phyloP scores from a whole-genome alignment of 768 basidiomycete genomes.

The Leccinum subtestaceum region DNA sequence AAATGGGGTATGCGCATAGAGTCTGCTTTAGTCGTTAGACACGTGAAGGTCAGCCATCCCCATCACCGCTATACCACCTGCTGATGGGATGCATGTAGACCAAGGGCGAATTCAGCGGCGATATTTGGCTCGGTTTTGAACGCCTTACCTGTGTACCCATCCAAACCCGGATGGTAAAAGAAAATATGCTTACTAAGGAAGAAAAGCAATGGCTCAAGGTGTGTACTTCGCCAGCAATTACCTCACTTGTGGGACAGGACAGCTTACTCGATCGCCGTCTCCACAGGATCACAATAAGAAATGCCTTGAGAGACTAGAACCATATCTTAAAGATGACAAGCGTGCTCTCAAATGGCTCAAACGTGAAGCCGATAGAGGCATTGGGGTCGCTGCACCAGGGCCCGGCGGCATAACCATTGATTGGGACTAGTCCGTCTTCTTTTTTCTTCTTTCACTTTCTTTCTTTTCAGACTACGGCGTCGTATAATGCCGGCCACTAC shows the following conservation, averaged over 20 bases:
- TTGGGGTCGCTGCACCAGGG: constrained; percentile 61
- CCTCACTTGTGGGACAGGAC: neutral
- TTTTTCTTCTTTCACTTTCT: neutral
- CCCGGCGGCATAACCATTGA: constrained; percentile 76
- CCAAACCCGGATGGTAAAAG: constrained; percentile 86
- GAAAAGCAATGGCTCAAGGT: constrained; percentile 85
- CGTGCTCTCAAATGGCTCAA: constrained; percentile 79
- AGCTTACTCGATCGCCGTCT: constrained; percentile 12
- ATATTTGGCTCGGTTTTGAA: constrained; percentile 87
- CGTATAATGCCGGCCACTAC: neutral
- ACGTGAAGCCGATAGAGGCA: constrained; percentile 70
- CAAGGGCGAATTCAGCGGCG: constrained; percentile 65
- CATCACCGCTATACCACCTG: constrained; percentile 3
- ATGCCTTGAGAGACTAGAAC: constrained; percentile 63
- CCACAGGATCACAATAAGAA: constrained; percentile 77
- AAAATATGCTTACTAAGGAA: constrained; percentile 76
- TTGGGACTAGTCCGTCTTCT: constrained; percentile 52
- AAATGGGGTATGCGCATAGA: constrained; percentile 93
- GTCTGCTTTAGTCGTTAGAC: constrained; percentile 74
- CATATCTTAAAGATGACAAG: constrained; percentile 71
- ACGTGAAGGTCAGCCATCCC: constrained; percentile 39
- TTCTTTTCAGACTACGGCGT: constrained; percentile 3
- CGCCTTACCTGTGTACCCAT: constrained; percentile 94
- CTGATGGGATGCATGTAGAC: constrained; percentile 45
- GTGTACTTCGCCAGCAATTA: constrained; percentile 27